Conservation (phyloP, 805 yeast genomes). For the Kluyveromyces nonfermentans region DNA sequence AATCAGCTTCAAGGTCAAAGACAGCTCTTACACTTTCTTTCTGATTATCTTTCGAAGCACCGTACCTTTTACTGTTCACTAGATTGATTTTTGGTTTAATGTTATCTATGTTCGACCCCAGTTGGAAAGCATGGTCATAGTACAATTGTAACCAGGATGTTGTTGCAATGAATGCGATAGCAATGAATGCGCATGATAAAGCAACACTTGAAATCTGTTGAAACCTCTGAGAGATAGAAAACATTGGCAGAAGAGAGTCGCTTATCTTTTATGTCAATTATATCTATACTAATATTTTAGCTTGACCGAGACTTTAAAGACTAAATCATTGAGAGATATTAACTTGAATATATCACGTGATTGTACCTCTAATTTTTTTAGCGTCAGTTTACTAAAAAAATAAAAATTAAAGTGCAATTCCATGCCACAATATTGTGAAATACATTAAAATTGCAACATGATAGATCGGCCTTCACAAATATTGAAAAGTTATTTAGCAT, state of each 20-base stretch:
- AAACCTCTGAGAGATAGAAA: constrained; percentile 34
- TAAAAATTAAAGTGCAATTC: background rate
- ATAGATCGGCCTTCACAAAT: background rate
- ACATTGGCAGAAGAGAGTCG: constrained; percentile 25
- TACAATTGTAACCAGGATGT: constrained; percentile 43
- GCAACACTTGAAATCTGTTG: constrained; percentile 48
- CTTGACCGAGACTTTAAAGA: too few species aligned
- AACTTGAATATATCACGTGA: background rate
- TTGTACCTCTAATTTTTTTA: too few species aligned
- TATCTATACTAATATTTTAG: too few species aligned
- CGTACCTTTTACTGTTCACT: constrained; percentile 53
- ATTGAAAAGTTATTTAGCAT: background rate
- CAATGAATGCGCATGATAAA: constrained; percentile 39
- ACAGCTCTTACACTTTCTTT: constrained; percentile 66
- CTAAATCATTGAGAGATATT: background rate
- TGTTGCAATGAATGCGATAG: constrained; percentile 39
- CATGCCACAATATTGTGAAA: background rate
- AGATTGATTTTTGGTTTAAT: constrained; percentile 34
- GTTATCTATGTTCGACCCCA: constrained; percentile 32
- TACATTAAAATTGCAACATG: background rate
- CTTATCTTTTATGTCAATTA: background rate
- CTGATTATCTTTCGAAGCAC: constrained; percentile 54
- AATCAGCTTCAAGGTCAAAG: constrained; percentile 69
- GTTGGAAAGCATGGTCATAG: constrained; percentile 34
- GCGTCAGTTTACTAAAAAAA: background rate